phyloP scores from a whole-genome alignment of 805 yeast species.

The Suhomyces kilbournensis region DNA sequence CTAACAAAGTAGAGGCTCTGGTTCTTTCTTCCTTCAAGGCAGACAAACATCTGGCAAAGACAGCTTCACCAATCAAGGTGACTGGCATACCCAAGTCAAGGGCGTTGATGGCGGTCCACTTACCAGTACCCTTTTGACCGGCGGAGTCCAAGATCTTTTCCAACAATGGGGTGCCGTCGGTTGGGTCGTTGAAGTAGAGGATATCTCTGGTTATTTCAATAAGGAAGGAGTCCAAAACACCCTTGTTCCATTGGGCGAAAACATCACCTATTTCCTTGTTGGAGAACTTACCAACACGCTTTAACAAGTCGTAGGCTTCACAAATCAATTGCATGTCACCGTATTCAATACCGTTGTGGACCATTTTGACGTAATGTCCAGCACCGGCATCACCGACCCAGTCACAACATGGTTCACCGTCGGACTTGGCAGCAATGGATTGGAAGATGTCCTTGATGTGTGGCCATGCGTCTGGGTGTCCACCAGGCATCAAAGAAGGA shows the following conservation, averaged over 20 bases:
- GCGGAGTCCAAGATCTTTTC: conserved; percentile 97
- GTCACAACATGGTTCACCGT: conserved; percentile 99
- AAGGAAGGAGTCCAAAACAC: conserved; percentile 95
- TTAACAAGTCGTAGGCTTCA: conserved; percentile 96
- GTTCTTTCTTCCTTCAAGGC: conserved; percentile 90
- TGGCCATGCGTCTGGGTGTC: conserved; percentile 97
- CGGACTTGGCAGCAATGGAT: conserved; percentile 91
- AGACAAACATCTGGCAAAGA: conserved; percentile 92
- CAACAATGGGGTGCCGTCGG: conserved; percentile 87
- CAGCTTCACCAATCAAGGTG: conserved; percentile 98
- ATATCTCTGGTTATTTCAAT: conserved; percentile 96
- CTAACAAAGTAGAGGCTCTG: conserved; percentile 72
- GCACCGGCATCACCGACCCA: conserved; percentile 99
- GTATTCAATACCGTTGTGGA: conserved; percentile 98
- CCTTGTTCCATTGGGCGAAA: conserved; percentile 90
- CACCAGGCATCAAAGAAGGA: conserved; percentile 99
- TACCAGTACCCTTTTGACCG: conserved; percentile 99
- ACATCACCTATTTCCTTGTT: conserved; percentile 93
- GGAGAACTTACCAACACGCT: conserved; percentile 86
- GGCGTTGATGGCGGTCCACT: conserved; percentile 99
- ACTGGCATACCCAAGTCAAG: conserved; percentile 98
- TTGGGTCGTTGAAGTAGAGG: conserved; percentile 77
- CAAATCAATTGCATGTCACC: conserved; percentile 99
- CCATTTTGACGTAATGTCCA: conserved; percentile 99
- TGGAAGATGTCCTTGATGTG: conserved; percentile 96